Evolutionary conservation across 1,284 basidiomycete genomes (phyloP), one percentile per base, ranked within the genome.

Genomic region (Cryptococcus amylolentus): DNA sequence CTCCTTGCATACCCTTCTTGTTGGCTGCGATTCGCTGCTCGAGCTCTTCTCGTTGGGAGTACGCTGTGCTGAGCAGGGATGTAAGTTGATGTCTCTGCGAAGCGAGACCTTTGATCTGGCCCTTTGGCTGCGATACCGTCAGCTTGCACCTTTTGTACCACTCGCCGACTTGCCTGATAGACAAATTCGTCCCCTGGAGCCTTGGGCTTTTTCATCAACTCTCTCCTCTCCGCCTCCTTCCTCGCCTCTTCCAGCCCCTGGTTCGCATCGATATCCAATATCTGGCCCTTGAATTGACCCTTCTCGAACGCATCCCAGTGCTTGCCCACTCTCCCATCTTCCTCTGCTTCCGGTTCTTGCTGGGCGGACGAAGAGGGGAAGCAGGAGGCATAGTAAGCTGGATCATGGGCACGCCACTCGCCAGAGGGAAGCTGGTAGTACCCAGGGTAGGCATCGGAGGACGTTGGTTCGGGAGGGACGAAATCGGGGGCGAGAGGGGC

Each of bases 341-440:
- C 55, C 16, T 27, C 23, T 16, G 62, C 62, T 38, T 56, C 54
- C 23, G 39, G 31, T 9, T 43, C 35, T 43, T 23, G 13, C 31
- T 39, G 49, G 31, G 13, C 51, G 23, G 48, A 45, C 23, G 46
- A 43, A 7, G 49, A 40, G 18, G 49, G 52, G 60, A 75, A 82
- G 77, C 88, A 89, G 35, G 80, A 83, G 35, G 81, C 80, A 70
- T 90, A 93, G 73, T 88, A 91, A n/a, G 68, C 81, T 0, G 84
- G 76, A 54, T 93, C 89, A 72, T 93, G 82, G 0, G 86, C 84
- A 26, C 84, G 86, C 86, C 90, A 93, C 49, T 81, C 70, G 10
- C 90, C 89, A 1, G 87, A 86, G 0, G 89, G 89, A 27, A 88
- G 81, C 60, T 87, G 84, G 73, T 94, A 93, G 77, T 92, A 94